Percentiles rank a stretch among this genome's conserved stretches.
These are phyloP conservation scores for Alternaria angustiovoidea DNA, from an alignment of 2,329 filamentous ascomycete species.

Conservation along the genomic window DNA sequence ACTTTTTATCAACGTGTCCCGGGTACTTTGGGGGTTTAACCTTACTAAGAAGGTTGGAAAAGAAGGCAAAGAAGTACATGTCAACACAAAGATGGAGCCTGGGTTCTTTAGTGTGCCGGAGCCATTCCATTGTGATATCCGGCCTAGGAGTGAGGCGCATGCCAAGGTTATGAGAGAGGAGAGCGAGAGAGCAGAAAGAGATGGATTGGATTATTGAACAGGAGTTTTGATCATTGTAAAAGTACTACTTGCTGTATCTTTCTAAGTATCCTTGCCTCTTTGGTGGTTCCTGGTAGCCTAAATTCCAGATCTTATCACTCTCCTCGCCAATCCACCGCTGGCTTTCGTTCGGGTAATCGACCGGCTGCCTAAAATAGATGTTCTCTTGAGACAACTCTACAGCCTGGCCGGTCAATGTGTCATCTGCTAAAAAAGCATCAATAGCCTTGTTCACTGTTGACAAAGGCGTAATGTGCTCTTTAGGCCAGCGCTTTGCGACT, in stretches of 20 bases:
- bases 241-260: neutral
- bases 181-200: slow-evolving; percentile 32
- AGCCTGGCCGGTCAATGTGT: slow-evolving; percentile 49
- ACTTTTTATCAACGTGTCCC: slow-evolving; percentile 46
- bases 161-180: slow-evolving; percentile 33
- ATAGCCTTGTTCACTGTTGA: slow-evolving; percentile 53
- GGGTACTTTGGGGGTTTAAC: slow-evolving; percentile 48
- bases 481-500: slow-evolving; percentile 47
- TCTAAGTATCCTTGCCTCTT: slow-evolving; percentile 30
- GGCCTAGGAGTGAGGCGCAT: slow-evolving; percentile 32
- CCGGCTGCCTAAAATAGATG: slow-evolving; percentile 51
- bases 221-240: neutral
- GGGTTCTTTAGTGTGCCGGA: slow-evolving; percentile 46
- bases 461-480: slow-evolving; percentile 53
- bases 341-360: slow-evolving; percentile 52
- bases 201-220: slow-evolving; percentile 26
- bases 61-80: slow-evolving; percentile 36
- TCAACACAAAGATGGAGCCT: slow-evolving; percentile 38
- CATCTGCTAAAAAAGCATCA: slow-evolving; percentile 46
- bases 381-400: slow-evolving; percentile 54
- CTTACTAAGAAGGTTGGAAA: slow-evolving; percentile 36
- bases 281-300: slow-evolving; percentile 38
- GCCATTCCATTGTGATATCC: slow-evolving; percentile 43
- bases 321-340: slow-evolving; percentile 49
- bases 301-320: slow-evolving; percentile 44